Evolutionary conservation across 1,139 yeast species (phyloP), one percentile per base, ranked within the genome.

Genomic region (Eremothecium coryli): DNA sequence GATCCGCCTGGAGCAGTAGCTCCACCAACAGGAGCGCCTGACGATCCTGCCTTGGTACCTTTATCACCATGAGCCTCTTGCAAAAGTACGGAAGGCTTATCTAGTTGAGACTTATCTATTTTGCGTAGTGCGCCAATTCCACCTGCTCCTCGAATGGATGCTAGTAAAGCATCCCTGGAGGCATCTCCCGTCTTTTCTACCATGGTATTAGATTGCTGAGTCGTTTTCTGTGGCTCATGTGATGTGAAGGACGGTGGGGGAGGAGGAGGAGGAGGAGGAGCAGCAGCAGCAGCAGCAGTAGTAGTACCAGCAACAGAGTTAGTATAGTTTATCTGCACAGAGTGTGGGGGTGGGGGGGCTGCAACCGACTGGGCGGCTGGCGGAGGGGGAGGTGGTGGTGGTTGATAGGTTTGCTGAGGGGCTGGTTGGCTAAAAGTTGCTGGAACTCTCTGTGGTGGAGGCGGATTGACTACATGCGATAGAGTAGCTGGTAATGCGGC

Each of bases 91-190:
- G 77, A 77, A 3, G 95, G 95, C 43, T 67, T 71, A 26, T 88
- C 96, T 32, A 86, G 63, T 48, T 81, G 88, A 0, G 85, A 61
- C 58, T 86, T 88, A 56, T 90, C 96, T 4, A 81, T 80, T 55
- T 79, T 82, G 43, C 68, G 75, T 44, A 88, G 68, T 3, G 73
- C 54, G 0, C 78, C 78, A 9, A 86, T 35, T 35, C 86, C 84
- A n/a, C 79, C 79, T 1, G 94, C 77, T 22, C 79, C 73, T 49
- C 95, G 70, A 46, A 88, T 90, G 0, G 96, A 84, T 0, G 94
- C 85, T 39, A 90, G 62, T 30, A 90, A 68, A 0, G 95, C 95
- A 56, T 82, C 94, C 49, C 95, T 68, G 0, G 76, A 76, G 1
- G 66, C 62, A 44, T 70, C 85, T 1, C 68, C 71, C 1, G 67